Base-by-base conservation (phyloP, 495 filamentous ascomycete genomes). In the Hyphodiscus hymeniophilus region DNA sequence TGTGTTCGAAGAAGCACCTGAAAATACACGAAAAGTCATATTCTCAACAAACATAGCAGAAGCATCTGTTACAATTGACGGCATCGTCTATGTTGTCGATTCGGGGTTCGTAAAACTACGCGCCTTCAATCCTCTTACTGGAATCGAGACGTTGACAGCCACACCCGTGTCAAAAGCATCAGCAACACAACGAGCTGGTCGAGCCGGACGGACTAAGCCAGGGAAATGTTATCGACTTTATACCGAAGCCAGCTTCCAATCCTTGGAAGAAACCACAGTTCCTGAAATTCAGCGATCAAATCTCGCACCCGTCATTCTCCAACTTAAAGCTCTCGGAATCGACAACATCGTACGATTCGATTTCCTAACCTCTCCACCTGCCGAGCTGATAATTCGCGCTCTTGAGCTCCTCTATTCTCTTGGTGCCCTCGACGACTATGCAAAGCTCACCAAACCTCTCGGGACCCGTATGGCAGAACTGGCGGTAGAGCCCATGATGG, bases 11-110 rank as follows among this genome's bases (percentile, higher is more conserved):
- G 76, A 83, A 35, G 74, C 92, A 7, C 86, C 87, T 10, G 84
- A 86, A 52, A 89, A 89, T 52, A 84, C 81, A 18, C 72, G 92
- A 12, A 98, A 97, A 62, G 86, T 95, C 26, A 85, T 98, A 36
- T 81, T 98, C 50, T 88, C 86, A 3, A 97, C 92, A 38, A 97
- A 97, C 61, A 96, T 98, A 52, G 88, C 92, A 28, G 92, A 98
- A 68, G 94, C 92, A 16, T 91, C 85, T 0, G 80, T 98, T 13
- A 98, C 92, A 7, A 95, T 98, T 36, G 85, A 94, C 47, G 89
- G 88, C 4, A 87, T 97, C 52, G 80, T 88, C 38, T 97, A 90
- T 58, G 91, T 98, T 15, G 75, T 97, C 42, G 92, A 98, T 62
- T 84, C 80, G 38, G 92, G 94, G 7, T 95, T 87, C 59, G 89